Evolutionary conservation across 2,329 filamentous ascomycete genomes (phyloP), one percentile per base, ranked within the genome.

Genomic region (Teratosphaeriaceae sp.): DNA sequence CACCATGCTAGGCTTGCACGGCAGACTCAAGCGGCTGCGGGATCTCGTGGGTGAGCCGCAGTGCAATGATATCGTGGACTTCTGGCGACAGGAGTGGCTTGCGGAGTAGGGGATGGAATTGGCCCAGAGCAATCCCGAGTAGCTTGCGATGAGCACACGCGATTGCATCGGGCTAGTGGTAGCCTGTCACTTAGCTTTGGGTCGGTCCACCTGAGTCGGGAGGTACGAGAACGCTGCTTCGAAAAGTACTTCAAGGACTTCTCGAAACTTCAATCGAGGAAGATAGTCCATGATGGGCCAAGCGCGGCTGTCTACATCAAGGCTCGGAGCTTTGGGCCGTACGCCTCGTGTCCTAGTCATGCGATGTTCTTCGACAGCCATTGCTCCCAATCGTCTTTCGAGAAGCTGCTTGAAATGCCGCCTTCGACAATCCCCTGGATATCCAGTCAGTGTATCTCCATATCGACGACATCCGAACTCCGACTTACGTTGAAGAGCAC

Each of bases 371-470:
- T 78, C 56, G 74, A 71, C 61, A 95, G 65, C 84, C 84, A 96
- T 65, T 88, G 82, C 59, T 82, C 74, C 89, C 89, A 97, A 67
- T 95, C 84, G 45, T 85, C 79, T 54, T 73, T 73, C 1, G 76
- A 82, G 78, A 88, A 96, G 19, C 81, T 76, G 45, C 84, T 90
- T 50, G 81, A 84, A 52, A 95, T 85, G 39, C 84, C 79, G 51
- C 78, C 79, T 58, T 85, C 85, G 38, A 94, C 82, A 19, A 94
- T 78, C 0, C 89, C 66, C 65, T 67, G 16, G 6, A 22, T 38
- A 6, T 18, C 8, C 6, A 5, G 31, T 34, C n/a, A 34, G 31
- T 3, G 5, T 29, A 9, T 27, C 8, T 19, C 13, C 5, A 18
- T 34, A 19, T 18, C 6, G 26, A 15, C 18, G 8, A 4, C 18